phyloP scores from a whole-genome alignment of 2,329 filamentous ascomycete genomes.

The Ceratocystis lukuohia region DNA sequence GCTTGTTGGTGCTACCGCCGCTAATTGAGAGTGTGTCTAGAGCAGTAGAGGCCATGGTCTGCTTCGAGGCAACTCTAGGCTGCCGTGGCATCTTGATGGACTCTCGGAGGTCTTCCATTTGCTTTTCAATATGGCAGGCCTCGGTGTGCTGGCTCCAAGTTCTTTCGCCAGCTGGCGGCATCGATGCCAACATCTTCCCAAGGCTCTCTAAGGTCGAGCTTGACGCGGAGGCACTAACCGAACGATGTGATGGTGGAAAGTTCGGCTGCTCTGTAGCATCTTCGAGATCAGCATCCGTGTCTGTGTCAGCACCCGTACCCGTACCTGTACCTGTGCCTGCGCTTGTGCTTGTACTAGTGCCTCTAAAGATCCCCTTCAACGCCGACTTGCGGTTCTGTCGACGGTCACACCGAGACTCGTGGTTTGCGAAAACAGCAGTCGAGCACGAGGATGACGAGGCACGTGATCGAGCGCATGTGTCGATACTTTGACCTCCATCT shows the following conservation, averaged over 20 bases:
- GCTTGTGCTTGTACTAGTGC: background rate
- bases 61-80: background rate
- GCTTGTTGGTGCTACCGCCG: background rate
- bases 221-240: background rate
- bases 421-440: background rate
- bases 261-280: background rate
- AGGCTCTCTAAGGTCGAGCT: background rate
- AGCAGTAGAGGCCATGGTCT: background rate
- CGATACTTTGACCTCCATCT: background rate
- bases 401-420: background rate
- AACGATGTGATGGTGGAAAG: background rate
- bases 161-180: background rate
- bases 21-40: background rate
- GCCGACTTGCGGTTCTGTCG: slow-evolving; percentile 3
- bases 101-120: background rate
- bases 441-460: background rate
- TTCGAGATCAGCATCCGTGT: background rate
- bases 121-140: background rate
- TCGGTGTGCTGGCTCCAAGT: slow-evolving; percentile 5
- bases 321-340: background rate
- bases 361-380: background rate
- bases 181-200: background rate
- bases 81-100: background rate
- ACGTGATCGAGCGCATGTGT: background rate
- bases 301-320: background rate